Conservation (phyloP, 2,329 filamentous ascomycete genomes). For the Aspergillus viridinutans region DNA sequence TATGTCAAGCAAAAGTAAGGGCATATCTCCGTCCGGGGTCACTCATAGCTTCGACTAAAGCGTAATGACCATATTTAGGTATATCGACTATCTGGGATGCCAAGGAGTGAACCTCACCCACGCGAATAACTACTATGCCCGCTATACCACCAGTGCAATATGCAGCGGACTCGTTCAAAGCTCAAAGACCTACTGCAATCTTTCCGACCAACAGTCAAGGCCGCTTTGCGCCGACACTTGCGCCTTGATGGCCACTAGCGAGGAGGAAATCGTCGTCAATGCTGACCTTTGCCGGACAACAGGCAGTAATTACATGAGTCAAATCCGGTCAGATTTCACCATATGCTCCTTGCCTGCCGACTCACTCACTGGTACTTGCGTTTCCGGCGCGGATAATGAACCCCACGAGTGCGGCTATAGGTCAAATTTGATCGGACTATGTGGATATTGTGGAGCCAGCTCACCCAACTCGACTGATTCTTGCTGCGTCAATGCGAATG, state of each 20-base stretch:
- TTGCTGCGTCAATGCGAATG: slow-evolving; percentile 80
- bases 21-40: background rate
- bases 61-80: slow-evolving; percentile 53
- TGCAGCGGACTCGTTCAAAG: slow-evolving; percentile 94
- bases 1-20: slow-evolving; percentile 76
- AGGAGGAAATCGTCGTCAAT: slow-evolving; percentile 77
- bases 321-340: slow-evolving; percentile 89
- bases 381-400: slow-evolving; percentile 75
- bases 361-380: slow-evolving; percentile 70
- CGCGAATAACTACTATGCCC: slow-evolving; percentile 78
- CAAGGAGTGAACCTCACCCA: slow-evolving; percentile 70
- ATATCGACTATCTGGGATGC: slow-evolving; percentile 76
- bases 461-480: slow-evolving; percentile 91
- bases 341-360: slow-evolving; percentile 80
- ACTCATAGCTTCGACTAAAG: slow-evolving; percentile 3
- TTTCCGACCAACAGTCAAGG: slow-evolving; percentile 60
- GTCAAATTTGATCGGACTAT: slow-evolving; percentile 68
- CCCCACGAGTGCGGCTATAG: slow-evolving; percentile 80
- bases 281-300: slow-evolving; percentile 66
- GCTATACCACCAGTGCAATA: slow-evolving; percentile 85
- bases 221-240: slow-evolving; percentile 89
- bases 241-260: slow-evolving; percentile 80
- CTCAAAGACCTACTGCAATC: slow-evolving; percentile 65
- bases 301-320: slow-evolving; percentile 60
- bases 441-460: slow-evolving; percentile 77